Evolutionary conservation across 257 asterid genomes (phyloP).

Genomic region (Thymus mandschuricus): DNA sequence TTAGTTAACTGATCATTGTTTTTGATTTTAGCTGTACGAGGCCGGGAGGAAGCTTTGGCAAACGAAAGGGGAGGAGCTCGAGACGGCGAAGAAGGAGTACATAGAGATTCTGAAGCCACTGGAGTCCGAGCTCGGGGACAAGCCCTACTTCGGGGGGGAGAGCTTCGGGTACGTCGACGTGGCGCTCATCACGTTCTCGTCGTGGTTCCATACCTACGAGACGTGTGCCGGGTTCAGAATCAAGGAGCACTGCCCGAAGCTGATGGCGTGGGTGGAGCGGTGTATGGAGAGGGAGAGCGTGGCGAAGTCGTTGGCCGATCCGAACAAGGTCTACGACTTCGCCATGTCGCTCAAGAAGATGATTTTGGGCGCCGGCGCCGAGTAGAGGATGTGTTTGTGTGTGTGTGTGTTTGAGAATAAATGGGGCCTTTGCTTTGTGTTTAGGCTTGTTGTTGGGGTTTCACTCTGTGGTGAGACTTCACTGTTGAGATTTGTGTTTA

Average conservation of each 20-base stretch:
- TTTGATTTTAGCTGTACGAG: conserved; percentile 27
- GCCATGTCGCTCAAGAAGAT: conserved; percentile 23
- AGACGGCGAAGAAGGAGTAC: conserved; percentile 37
- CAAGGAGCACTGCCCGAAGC: conserved; percentile 40
- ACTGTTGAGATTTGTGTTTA: too few relatives aligned
- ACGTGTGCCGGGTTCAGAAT: conserved; percentile 37
- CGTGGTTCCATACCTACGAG: conserved; percentile 47
- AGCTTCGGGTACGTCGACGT: conserved; percentile 43
- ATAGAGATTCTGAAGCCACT: conserved; percentile 34
- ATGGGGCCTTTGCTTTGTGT: too few relatives aligned
- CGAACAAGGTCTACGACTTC: conserved; percentile 31
- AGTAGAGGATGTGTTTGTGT: too few relatives aligned
- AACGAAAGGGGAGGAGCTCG: conserved; percentile 43
- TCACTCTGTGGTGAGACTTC: too few relatives aligned
- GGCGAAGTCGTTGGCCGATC: conserved; percentile 36
- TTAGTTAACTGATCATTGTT: too few relatives aligned
- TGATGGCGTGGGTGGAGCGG: conserved; percentile 43
- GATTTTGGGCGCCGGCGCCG: neutral
- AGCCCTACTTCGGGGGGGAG: conserved; percentile 54
- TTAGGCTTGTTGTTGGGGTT: too few relatives aligned
- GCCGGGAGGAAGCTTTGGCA: conserved; percentile 39
- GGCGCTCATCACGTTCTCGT: conserved; percentile 33
- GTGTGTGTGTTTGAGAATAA: too few relatives aligned
- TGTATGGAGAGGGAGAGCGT: conserved; percentile 43
- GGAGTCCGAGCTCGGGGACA: conserved; percentile 48